Conservation (phyloP, 768 basidiomycete species). For the Stropharia rugosoannulata region DNA sequence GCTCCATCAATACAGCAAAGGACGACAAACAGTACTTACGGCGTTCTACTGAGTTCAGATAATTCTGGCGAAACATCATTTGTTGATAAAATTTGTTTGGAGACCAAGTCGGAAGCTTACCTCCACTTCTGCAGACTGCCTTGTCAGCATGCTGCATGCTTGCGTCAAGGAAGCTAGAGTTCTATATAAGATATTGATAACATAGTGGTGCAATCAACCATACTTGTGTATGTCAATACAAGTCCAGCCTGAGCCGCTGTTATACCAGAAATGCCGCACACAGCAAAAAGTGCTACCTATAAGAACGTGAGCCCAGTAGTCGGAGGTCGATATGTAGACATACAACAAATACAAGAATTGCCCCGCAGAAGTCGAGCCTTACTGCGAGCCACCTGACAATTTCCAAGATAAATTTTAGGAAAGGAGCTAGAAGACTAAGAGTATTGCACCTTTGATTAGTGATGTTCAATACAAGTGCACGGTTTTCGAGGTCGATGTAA, state of each 20-base stretch:
- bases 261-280: constrained; percentile 52
- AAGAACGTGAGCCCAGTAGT: not conserved
- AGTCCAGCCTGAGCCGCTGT: constrained; percentile 71
- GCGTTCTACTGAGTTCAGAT: constrained; percentile 68
- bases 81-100: not conserved
- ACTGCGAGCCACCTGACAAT: constrained; percentile 59
- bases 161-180: constrained; percentile 48
- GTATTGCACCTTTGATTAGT: constrained; percentile 59
- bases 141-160: constrained; percentile 50
- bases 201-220: not conserved
- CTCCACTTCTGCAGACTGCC: constrained; percentile 67
- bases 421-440: not conserved
- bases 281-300: constrained; percentile 67
- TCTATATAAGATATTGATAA: not conserved
- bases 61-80: constrained; percentile 46
- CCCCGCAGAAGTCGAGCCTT: constrained; percentile 70
- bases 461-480: constrained; percentile 64
- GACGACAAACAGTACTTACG: constrained; percentile 25
- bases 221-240: constrained; percentile 66
- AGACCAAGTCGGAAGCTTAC: constrained; percentile 25
- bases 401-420: not conserved
- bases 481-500: constrained; percentile 72
- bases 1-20: not conserved
- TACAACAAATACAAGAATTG: constrained; percentile 53
- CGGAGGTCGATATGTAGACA: constrained; percentile 11